phyloP scores from a whole-genome alignment of 495 filamentous ascomycete species.

The Talaromyces borbonicus region DNA sequence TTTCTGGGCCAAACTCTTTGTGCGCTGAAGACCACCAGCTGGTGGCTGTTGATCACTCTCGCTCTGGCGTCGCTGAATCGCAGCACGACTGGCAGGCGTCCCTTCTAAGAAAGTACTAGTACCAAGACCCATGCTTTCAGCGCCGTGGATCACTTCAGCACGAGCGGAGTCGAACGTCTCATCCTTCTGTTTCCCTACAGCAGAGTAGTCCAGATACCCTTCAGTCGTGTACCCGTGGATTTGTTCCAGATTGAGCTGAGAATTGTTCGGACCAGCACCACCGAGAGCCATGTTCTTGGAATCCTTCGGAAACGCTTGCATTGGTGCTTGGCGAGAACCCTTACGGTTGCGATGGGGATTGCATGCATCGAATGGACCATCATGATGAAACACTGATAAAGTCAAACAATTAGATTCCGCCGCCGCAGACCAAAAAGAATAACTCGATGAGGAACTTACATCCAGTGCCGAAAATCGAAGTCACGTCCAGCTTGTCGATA shows the following conservation, averaged over 20 bases:
- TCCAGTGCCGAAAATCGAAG: conserved; percentile 91
- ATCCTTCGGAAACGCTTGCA: conserved; percentile 91
- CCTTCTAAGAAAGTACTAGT: conserved; percentile 96
- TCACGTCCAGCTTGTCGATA: conserved; percentile 96
- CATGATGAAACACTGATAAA: conserved; percentile 88
- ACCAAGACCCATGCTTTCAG: conserved; percentile 75
- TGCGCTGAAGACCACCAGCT: conserved; percentile 65
- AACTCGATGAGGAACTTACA: conserved; percentile 46
- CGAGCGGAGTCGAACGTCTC: conserved; percentile 46
- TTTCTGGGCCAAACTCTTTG: conserved; percentile 87
- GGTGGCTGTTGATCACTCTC: conserved; percentile 42
- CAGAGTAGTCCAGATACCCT: conserved; percentile 69
- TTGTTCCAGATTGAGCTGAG: conserved; percentile 68
- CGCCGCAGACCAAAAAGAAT: neutral
- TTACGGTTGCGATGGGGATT: conserved; percentile 92
- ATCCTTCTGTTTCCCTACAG: conserved; percentile 26
- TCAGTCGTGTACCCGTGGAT: conserved; percentile 79
- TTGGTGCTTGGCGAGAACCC: conserved; percentile 72
- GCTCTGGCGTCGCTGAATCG: conserved; percentile 67
- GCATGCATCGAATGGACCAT: conserved; percentile 96
- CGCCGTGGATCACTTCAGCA: conserved; percentile 68
- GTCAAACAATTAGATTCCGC: conserved; percentile 5
- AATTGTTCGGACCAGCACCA: conserved; percentile 75
- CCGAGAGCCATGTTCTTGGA: conserved; percentile 88
- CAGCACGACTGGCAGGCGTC: conserved; percentile 73